Base-by-base conservation (phyloP, 202 grass and related monocot species). In the Brachypodium distachyon region DNA sequence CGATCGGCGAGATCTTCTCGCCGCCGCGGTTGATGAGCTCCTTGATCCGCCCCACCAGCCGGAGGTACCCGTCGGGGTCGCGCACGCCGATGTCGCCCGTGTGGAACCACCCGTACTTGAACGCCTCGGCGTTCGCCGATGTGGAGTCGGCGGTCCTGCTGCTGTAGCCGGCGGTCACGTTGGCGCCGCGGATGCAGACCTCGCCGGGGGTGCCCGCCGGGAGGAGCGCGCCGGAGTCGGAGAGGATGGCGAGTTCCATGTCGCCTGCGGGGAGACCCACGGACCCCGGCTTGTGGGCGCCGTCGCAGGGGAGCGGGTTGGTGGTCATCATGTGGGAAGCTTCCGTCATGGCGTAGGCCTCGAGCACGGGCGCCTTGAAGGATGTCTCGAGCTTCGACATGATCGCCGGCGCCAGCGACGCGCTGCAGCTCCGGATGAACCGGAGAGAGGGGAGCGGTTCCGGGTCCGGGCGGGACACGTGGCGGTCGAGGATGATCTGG, bases 1-100 rank as follows among this genome's bases (percentile, higher is more conserved):
- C 96, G 67, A 99, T 96, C 0, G 96, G 96, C n/a, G 96, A 99
- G 46, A 99, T 99, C 77, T 99, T 99, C 89, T 99, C 96, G 0
- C 96, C 96, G 80, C 96, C 96, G 22, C 91, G 87, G 85, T 98
- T 98, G 74, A 98, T 92, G 2, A 95, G 87, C 87, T 98, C 96
- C 92, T 98, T 98, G 87, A 98, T 98, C 12, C 96, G 69, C 7
- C 96, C 91, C 2, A 98, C 96, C 0, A 98, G 85, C 9, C 33
- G 70, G 4, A 98, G 36, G 83, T 89, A 98, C 1, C 96, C 87
- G 0, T 90, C 77, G 1, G 70, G 77, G 71, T 98, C 96, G 0
- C 69, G 23, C 23, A 83, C 87, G 12, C 96, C 91, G 73, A 95
- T 72, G 86, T 98, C 96, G 13, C 96, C 91, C 6, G 96, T 98